Evolutionary conservation across 352 stramenopile species (phyloP), one percentile per base, ranked within the genome.

Genomic region (Pythium oligandrum): DNA sequence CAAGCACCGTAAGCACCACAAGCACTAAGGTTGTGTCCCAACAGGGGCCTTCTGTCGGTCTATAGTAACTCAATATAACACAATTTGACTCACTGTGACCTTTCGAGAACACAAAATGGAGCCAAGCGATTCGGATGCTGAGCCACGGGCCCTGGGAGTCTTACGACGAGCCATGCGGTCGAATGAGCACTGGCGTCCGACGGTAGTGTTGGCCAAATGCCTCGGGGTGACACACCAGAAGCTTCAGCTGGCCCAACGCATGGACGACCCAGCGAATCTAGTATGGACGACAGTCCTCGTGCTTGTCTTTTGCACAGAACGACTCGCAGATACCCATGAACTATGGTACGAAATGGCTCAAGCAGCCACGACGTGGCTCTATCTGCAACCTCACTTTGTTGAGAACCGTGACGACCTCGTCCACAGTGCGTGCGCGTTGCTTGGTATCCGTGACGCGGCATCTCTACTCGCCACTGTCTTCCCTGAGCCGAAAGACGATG

Each of bases 211-310:
- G 45, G 68, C 75, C 6, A 77, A 64, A 36, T 78, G 70, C 38
- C 55, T 85, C 7, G 61, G 58, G 6, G 57, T 85, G 7, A 48
- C 60, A 4, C 73, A 68, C 31, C 39, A 59, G 35, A 61, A 63
- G 31, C 48, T 85, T 30, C 52, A 78, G 31, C 52, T 82, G 31
- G 51, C 65, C 7, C 64, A 58, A 9, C 61, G 62, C 36, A 85
- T 83, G 40, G 71, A 83, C 32, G 68, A 76, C 55, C 38, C 64
- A 11, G 68, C 67, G 17, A 85, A 83, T 48, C 47, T 75, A 17
- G 62, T 81, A 12, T 88, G 77, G 77, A 66, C 53, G 0, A 84
- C 70, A 6, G 68, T 82, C 7, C 45, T 83, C 36, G 77, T 79
- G 30, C 48, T 88, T 2, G 55, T 72, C 34, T 69, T 70, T 44